phyloP scores from a whole-genome alignment of 2,329 filamentous ascomycete species.

The Tolypocladium pustulatum region DNA sequence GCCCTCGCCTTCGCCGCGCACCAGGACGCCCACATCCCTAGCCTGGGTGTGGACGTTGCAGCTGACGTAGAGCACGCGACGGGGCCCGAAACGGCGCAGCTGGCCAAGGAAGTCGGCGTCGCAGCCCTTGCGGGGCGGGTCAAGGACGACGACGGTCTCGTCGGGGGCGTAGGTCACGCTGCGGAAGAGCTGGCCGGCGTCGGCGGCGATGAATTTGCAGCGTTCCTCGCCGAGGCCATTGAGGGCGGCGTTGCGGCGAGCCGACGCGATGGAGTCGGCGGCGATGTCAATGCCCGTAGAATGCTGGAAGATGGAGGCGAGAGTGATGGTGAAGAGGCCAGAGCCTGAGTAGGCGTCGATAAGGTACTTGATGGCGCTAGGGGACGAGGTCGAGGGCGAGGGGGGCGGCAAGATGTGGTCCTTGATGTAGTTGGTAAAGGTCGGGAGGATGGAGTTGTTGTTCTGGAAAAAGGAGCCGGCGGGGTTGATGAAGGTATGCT shows the following conservation, averaged over 20 bases:
- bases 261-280: constrained; percentile 64
- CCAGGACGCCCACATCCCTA: constrained; percentile 78
- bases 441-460: constrained; percentile 92
- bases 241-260: constrained; percentile 64
- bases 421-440: constrained; percentile 80
- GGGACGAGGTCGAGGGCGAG: constrained; percentile 26
- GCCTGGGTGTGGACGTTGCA: constrained; percentile 99
- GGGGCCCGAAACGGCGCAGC: constrained; percentile 66
- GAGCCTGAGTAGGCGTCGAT: constrained; percentile 98
- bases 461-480: constrained; percentile 98
- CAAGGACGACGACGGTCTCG: constrained; percentile 87
- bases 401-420: constrained; percentile 58
- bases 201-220: constrained; percentile 79
- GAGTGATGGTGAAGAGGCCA: constrained; percentile 91
- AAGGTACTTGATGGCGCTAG: constrained; percentile 58
- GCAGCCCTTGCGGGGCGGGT: constrained; percentile 94
- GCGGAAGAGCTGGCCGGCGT: constrained; percentile 75
- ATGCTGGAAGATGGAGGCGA: constrained; percentile 73
- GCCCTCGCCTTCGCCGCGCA: constrained; percentile 49
- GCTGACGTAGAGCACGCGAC: constrained; percentile 82
- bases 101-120: constrained; percentile 76
- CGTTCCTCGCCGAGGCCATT: constrained; percentile 60
- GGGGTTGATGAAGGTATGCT: constrained; percentile 79
- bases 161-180: constrained; percentile 61
- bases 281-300: constrained; percentile 89